Evolutionary conservation across 768 basidiomycete species (phyloP), one percentile per base, ranked within the genome.

Genomic region (Erythrobasidium yunnanense): DNA sequence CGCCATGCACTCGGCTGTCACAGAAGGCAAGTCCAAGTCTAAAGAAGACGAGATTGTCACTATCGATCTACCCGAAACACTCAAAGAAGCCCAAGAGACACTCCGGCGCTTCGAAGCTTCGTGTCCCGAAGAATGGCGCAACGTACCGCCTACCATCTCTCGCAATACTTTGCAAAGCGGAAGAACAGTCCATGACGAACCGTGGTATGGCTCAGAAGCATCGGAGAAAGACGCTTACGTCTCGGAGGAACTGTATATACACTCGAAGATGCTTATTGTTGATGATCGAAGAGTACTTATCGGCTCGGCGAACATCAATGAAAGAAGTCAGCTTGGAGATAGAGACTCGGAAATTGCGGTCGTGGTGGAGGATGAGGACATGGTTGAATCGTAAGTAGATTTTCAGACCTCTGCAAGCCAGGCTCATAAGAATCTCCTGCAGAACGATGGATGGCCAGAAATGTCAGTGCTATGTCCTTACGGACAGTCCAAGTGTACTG

Each of bases 261-360:
- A 75, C 69, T 73, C 71, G 56, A 53, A 69, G 62, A 49, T 71
- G 7, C 25, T 70, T 50, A 69, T 70, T 29, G 58, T 67, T 34
- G 68, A 65, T 54, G 65, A 71, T 45, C 20, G 30, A 33, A 53
- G 30, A 34, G 90, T 95, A 49, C 89, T 97, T 70, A 87, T 91
- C 81, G 92, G 93, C 33, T 90, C 88, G 45, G 91, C 93, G 17
- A 97, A 96, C 75, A 74, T 92, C 70, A 92, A 92, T 68, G 90
- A 92, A 72, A 84, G 89, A 15, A 86, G 84, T 58, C 88, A 89
- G 76, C 85, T 82, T 50, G 49, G 49, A 4, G 47, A 55, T 46
- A 23, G 55, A 5, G 68, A 72, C 76, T 93, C 90, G 0, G 95
- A 97, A 77, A 93, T 96, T 69, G 88, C 87, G 5, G 77, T 95